phyloP scores from a whole-genome alignment of 129 eudicot species.

The Daucus carota region DH1_v3.0 NC_030383.2:45850501-45851000 shows the following conservation, averaged over 20 bases:
- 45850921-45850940: constrained; percentile 35
- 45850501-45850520: constrained; percentile 36
- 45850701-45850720: constrained; percentile 26
- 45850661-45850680: constrained; percentile 46
- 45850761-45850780: constrained; percentile 43
- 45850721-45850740: constrained; percentile 36
- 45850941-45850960: constrained; percentile 67
- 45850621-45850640: constrained; percentile 64
- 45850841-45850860: constrained; percentile 65
- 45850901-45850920: constrained; percentile 44
- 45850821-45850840: constrained; percentile 83
- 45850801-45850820: constrained; percentile 64
- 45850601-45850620: constrained; percentile 82
- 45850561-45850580: constrained; percentile 22
- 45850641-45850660: constrained; percentile 74
- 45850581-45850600: constrained; percentile 69
- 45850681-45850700: constrained; percentile 32
- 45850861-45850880: constrained; percentile 63
- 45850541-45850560: constrained; percentile 40
- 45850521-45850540: constrained; percentile 38
- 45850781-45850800: constrained; percentile 48
- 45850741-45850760: constrained; percentile 35
- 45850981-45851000: constrained; percentile 87
- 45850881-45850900: constrained; percentile 54
- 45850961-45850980: constrained; percentile 79